Percentiles rank a stretch among this genome's conserved stretches.
Conservation (phyloP, 192 early-diverging fungal species). For the Diversispora epigaea region DNA sequence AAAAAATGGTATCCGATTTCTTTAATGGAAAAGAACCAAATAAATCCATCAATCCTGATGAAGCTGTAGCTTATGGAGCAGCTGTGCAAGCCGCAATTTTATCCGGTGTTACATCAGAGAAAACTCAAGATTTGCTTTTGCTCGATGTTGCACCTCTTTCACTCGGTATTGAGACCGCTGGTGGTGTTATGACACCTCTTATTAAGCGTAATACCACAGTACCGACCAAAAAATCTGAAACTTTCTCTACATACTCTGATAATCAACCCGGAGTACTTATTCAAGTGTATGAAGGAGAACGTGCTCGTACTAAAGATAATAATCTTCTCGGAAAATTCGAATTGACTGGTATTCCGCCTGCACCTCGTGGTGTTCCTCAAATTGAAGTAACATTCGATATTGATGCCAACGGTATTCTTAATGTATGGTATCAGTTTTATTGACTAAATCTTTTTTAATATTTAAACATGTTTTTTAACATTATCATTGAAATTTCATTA, state of each 20-base stretch:
- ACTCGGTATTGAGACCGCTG: constrained; percentile 97
- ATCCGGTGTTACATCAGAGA: constrained; percentile 93
- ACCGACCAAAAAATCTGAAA: constrained; percentile 97
- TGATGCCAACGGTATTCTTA: constrained; percentile 96
- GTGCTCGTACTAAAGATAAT: constrained; percentile 97
- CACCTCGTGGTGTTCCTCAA: constrained; percentile 95
- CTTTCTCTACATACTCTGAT: constrained; percentile 97
- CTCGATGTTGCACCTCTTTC: constrained; percentile 96
- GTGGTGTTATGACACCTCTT: constrained; percentile 97
- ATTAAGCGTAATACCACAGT: constrained; percentile 98
- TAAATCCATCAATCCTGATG: constrained; percentile 99
- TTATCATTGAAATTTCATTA: constrained; percentile 32
- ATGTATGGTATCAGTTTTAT: constrained; percentile 57
- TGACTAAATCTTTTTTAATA: constrained; percentile 43
- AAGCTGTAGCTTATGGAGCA: constrained; percentile 98
- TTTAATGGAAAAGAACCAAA: constrained; percentile 99
- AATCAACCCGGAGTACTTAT: constrained; percentile 98
- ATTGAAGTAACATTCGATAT: constrained; percentile 97
- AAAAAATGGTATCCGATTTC: constrained; percentile 96
- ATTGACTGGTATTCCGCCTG: constrained; percentile 94
- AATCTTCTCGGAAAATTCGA: constrained; percentile 98
- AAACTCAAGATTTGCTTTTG: constrained; percentile 91
- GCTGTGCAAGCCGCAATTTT: constrained; percentile 98
- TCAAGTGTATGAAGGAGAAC: constrained; percentile 98
- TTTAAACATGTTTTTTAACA: constrained; percentile 40